Evolutionary conservation across 495 filamentous ascomycete species (phyloP).

Genomic region (Xylaria telfairii): DNA sequence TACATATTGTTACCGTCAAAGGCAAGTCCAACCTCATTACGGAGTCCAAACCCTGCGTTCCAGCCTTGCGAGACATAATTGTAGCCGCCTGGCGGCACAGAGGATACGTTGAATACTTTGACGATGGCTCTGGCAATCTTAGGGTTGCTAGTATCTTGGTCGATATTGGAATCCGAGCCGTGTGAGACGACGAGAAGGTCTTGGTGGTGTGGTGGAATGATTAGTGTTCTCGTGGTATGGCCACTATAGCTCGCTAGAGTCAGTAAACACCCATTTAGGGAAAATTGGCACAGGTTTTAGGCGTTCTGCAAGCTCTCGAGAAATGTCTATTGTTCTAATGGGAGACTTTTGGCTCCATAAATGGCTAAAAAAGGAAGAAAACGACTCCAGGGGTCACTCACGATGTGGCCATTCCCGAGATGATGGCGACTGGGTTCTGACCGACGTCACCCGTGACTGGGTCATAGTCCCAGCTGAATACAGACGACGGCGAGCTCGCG

Average conservation of each 20-base stretch:
- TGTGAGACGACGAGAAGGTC: conserved; percentile 64
- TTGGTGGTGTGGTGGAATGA: conserved; percentile 56
- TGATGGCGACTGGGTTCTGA: conserved; percentile 49
- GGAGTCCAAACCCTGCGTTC: conserved; percentile 72
- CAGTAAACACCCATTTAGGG: too few relatives aligned
- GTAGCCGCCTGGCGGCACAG: conserved; percentile 44
- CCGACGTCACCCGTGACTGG: conserved; percentile 47
- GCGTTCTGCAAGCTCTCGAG: too few relatives aligned
- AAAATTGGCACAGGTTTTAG: too few relatives aligned
- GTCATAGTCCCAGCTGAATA: conserved; percentile 69
- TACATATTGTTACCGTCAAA: conserved; percentile 43
- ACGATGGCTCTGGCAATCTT: conserved; percentile 66
- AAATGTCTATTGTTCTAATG: too few relatives aligned
- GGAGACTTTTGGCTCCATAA: too few relatives aligned
- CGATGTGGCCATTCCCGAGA: conserved; percentile 63
- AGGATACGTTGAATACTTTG: conserved; percentile 66
- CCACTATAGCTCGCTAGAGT: too few relatives aligned
- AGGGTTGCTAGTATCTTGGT: conserved; percentile 52
- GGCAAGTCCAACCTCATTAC: conserved; percentile 72
- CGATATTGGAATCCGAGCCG: conserved; percentile 68
- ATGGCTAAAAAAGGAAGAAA: too few relatives aligned
- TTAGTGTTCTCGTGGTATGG: conserved; percentile 68
- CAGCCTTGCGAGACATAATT: conserved; percentile 55
- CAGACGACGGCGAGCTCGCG: conserved; percentile 62
- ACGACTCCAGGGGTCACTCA: too few relatives aligned